A percentile compares a stretch with the other conserved stretches of the same genome.
These are phyloP conservation scores for Neopestalotiopsis rosae DNA, from an alignment of 2,329 filamentous ascomycete genomes.

Conservation along the genomic window DNA sequence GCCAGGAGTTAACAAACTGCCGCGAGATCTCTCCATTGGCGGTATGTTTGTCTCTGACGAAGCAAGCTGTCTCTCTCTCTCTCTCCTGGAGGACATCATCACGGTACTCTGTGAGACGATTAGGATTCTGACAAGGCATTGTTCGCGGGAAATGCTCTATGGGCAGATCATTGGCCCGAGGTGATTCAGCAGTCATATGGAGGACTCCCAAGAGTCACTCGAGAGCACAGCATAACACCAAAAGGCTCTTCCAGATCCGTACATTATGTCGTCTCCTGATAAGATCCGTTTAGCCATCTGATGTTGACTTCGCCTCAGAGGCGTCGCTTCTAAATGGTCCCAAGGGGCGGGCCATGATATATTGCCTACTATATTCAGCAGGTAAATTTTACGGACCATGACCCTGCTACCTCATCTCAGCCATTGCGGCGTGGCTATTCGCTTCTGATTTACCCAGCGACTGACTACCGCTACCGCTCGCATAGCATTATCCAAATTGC, in stretches of 20 bases:
- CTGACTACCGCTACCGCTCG: neutral
- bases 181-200: neutral
- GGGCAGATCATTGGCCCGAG: neutral
- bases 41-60: neutral
- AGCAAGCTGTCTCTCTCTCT: neutral
- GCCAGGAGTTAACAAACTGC: neutral
- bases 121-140: neutral
- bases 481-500: neutral
- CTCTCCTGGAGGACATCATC: too few species aligned
- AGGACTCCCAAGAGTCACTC: neutral
- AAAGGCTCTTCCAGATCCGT: too few species aligned
- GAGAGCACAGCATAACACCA: too few species aligned
- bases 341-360: neutral
- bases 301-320: neutral
- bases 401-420: neutral
- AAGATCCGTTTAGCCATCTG: neutral
- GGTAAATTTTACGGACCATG: conserved; percentile 2
- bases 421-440: neutral
- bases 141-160: too few species aligned
- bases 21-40: neutral
- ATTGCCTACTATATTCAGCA: conserved; percentile 4
- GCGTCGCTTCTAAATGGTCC: neutral
- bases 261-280: neutral
- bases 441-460: neutral
- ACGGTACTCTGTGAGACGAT: neutral